A percentile compares a stretch with the other conserved stretches of the same genome.
Evolutionary conservation across 2,329 filamentous ascomycete species (phyloP).

Genomic region (Sarocladium strictum): DNA sequence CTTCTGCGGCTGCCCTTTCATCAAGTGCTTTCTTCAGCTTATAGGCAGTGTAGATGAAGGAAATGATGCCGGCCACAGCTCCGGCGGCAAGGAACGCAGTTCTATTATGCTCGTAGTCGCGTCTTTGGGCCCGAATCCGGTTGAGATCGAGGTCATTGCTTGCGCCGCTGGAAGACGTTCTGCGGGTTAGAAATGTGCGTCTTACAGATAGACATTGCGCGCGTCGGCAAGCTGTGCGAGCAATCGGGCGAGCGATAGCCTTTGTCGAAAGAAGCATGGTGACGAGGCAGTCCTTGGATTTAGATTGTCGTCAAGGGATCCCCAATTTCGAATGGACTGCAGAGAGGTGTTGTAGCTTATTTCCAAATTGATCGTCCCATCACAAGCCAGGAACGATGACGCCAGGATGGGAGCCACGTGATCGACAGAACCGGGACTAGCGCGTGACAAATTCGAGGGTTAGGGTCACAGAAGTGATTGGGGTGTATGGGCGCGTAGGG

Average conservation of each 20-base stretch:
- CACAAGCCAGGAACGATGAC: neutral
- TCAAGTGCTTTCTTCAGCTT: conserved; percentile 41
- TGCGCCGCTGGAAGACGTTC: conserved; percentile 21
- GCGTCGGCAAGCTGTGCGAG: neutral
- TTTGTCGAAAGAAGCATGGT: neutral
- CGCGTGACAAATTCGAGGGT: neutral
- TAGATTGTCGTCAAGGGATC: neutral
- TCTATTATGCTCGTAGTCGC: conserved; percentile 45
- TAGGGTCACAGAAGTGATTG: neutral
- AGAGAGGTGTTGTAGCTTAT: no score
- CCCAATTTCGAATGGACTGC: no score
- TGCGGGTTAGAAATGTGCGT: neutral
- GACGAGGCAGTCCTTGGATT: neutral
- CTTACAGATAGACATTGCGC: neutral
- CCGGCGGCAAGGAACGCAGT: conserved; percentile 47
- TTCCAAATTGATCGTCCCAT: no score
- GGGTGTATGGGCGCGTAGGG: conserved; percentile 1
- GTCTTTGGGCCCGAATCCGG: conserved; percentile 38
- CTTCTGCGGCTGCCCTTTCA: conserved; percentile 22
- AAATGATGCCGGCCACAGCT: conserved; percentile 41
- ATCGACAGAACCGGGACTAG: neutral
- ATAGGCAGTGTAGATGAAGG: conserved; percentile 45
- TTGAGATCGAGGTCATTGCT: conserved; percentile 45
- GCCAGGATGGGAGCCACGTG: neutral
- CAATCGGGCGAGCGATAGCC: neutral